These are phyloP conservation scores for Pilatotrama ljubarskyi DNA, from an alignment of 768 basidiomycete species.

Conservation along the genomic window DNA sequence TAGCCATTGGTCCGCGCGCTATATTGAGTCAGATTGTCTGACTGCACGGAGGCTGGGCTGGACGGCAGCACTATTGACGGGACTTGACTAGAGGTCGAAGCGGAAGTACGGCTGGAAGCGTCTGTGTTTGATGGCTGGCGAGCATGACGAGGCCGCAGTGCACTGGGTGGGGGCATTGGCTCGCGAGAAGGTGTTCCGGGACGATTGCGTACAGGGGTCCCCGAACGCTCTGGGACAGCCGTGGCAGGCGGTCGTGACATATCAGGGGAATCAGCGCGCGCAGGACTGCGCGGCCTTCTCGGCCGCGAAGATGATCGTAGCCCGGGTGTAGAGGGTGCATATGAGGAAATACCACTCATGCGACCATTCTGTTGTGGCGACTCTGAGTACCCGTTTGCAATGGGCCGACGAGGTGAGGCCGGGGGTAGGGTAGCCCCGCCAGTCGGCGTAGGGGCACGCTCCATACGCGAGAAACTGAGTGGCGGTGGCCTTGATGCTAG, in stretches of 20 bases:
- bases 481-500: slow-evolving; percentile 24
- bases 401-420: slow-evolving; percentile 23
- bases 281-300: slow-evolving; percentile 16
- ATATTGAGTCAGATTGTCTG: slow-evolving; percentile 9
- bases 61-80: slow-evolving; percentile 30
- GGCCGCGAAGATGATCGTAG: slow-evolving; percentile 13
- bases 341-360: slow-evolving; percentile 10
- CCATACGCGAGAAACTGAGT: slow-evolving; percentile 25
- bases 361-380: slow-evolving; percentile 12
- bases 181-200: slow-evolving; percentile 28
- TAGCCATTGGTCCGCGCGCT: slow-evolving; percentile 11
- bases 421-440: slow-evolving; percentile 26
- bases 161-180: slow-evolving; percentile 29
- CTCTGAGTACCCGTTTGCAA: slow-evolving; percentile 22
- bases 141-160: slow-evolving; percentile 37
- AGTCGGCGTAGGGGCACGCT: slow-evolving; percentile 32
- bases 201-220: slow-evolving; percentile 22
- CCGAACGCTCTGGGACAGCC: slow-evolving; percentile 17
- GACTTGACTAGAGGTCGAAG: slow-evolving; percentile 32
- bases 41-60: slow-evolving; percentile 25
- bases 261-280: slow-evolving; percentile 22
- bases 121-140: slow-evolving; percentile 50
- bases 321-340: slow-evolving; percentile 8
- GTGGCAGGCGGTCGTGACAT: slow-evolving; percentile 17
- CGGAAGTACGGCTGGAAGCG: slow-evolving; percentile 14